These are phyloP conservation scores for Tolypocladium ovalisporum DNA, from an alignment of 2,329 filamentous ascomycete genomes.

Conservation along the genomic window DNA sequence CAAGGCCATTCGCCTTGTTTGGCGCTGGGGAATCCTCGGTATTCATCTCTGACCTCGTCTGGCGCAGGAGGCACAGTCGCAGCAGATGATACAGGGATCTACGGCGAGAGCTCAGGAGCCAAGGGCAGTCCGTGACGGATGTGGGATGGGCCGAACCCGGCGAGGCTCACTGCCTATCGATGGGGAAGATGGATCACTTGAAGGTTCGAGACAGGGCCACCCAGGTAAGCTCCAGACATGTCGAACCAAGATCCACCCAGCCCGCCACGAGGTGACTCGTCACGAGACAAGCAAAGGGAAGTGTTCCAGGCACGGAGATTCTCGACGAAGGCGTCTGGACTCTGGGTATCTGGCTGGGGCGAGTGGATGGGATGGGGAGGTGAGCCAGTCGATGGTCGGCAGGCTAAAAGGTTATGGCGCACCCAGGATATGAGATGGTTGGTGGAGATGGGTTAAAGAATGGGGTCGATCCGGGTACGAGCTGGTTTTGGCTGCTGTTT, in stretches of 20 bases:
- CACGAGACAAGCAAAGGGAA: background rate
- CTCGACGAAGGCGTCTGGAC: background rate
- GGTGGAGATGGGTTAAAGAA: background rate
- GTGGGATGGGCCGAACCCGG: background rate
- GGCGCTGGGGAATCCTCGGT: background rate
- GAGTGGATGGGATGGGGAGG: background rate
- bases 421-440: background rate
- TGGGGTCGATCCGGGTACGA: background rate
- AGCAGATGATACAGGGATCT: background rate
- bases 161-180: background rate
- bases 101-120: background rate
- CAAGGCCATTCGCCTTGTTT: background rate
- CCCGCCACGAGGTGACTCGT: background rate
- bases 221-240: constrained; percentile 1
- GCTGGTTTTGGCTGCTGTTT: background rate
- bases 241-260: constrained; percentile 1
- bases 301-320: background rate
- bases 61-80: background rate
- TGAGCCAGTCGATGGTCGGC: background rate
- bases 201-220: background rate
- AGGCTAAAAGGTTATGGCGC: background rate
- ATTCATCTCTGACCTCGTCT: background rate
- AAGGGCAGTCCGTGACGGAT: background rate
- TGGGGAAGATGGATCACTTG: background rate
- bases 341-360: background rate